Evolutionary conservation across 1,284 basidiomycete genomes (phyloP), one percentile per base, ranked within the genome.

Genomic region (Puccinia coronata): DNA sequence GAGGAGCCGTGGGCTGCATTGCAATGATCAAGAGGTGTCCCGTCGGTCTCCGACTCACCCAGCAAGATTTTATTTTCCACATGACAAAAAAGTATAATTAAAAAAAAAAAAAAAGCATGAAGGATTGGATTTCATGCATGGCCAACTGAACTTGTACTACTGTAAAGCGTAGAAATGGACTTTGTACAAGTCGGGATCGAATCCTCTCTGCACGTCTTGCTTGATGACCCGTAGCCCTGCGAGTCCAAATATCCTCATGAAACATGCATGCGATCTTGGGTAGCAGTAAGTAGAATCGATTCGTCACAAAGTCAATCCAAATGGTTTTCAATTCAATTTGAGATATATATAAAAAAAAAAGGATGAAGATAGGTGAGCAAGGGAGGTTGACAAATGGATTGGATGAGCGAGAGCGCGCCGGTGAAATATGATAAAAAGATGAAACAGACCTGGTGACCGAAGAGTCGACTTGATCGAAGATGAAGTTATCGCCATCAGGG

Each of bases 401-500:
- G n/a, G n/a, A n/a, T n/a, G n/a, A n/a, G n/a, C n/a, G n/a, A n/a
- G n/a, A n/a, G n/a, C n/a, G n/a, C n/a, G n/a, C n/a, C n/a, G n/a
- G 41, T 20, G 61, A 34, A 8, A 36, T 14, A 55, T 36, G 43
- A 25, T 43, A 8, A 34, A 57, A 39, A 28, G 47, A 53, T 34
- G 9, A 28, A 9, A 80, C 84, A 31, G 23, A 88, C 95, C 95
- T 90, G 14, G 93, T 97, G 85, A 96, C 87, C 84, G 92, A 95
- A 18, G 93, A 95, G 87, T 98, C 96, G 82, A 92, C 88, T 82
- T 92, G 90, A 84, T 97, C 95, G 84, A 94, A 93, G 23, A 91
- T 87, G n/a, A 89, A 89, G 20, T 88, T 88, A 0, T 89, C 90
- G 69, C 90, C 90, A 34, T 87, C 86, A 1, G 83, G 83, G 84